Evolutionary conservation across 116 monocot species (phyloP), one percentile per base, ranked within the genome.

Genomic region (Cymodocea nodosa): DNA sequence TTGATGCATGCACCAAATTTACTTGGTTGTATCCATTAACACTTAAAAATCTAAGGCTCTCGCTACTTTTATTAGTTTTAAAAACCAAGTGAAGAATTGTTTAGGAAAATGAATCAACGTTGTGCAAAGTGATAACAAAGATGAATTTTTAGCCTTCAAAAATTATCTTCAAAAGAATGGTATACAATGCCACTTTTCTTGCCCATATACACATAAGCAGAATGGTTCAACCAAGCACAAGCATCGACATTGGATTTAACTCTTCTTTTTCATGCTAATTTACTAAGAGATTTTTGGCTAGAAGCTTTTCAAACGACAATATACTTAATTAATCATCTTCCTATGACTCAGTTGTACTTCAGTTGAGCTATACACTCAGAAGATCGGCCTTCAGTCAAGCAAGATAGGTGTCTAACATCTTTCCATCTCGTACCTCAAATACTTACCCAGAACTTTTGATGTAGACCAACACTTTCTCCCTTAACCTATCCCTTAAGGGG

Each of bases 321-420:
- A 11, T 22, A 57, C 13, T 5, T 67, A 0, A 68, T 68, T 8
- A 68, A 68, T 57, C 35, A 4, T 4, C 36, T 68, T 15, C 67
- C 67, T 1, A 56, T 55, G n/a, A n/a, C n/a, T n/a, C n/a, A n/a
- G n/a, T n/a, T n/a, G n/a, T n/a, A n/a, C n/a, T n/a, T n/a, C n/a
- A n/a, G n/a, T n/a, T n/a, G n/a, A n/a, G n/a, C n/a, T n/a, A n/a
- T n/a, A n/a, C n/a, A n/a, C n/a, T n/a, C n/a, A n/a, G n/a, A n/a
- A n/a, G n/a, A n/a, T n/a, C n/a, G n/a, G n/a, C n/a, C n/a, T n/a
- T n/a, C n/a, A n/a, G n/a, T n/a, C n/a, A n/a, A n/a, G n/a, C n/a
- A n/a, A n/a, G n/a, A n/a, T n/a, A n/a, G n/a, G n/a, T n/a, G n/a
- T n/a, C n/a, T n/a, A n/a, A n/a, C n/a, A n/a, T n/a, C n/a, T n/a